Base-by-base conservation (phyloP, 495 filamentous ascomycete species). In the Annulohypoxylon nitens region DNA sequence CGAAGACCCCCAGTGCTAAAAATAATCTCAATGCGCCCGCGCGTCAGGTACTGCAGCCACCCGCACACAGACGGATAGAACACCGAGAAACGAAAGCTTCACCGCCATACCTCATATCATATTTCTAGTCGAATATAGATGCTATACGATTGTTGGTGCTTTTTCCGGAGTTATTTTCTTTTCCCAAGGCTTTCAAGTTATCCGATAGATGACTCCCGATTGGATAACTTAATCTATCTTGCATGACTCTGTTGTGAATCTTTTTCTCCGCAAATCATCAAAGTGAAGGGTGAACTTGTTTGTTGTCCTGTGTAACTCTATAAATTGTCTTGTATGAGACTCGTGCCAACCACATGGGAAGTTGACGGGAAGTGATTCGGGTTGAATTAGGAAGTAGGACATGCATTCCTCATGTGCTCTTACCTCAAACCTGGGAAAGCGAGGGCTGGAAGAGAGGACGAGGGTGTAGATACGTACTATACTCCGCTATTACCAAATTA, bases 291-390 rank as follows among this genome's bases (percentile, higher is more conserved):
- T 23, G 34, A 18, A 10, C 12, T 61, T 61, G 57, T 62, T 55
- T 63, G 58, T 64, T 61, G 10, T 45, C 33, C 54, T 57, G 20
- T 63, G 66, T 64, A 64, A 23, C 1, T 39, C 6, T 63, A 37
- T 50, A 47, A 26, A 10, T 34, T 72, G 63, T 63, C 63, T 72
- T 67, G 62, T 14, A 20, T 43, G 45, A 73, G 47, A 55, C 60
- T 73, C 64, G 70, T 73, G 70, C 14, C 30, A 30, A 45, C 64
- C 70, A 73, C 70, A 73, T 68, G 70, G 62, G 18, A 39, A 51
- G 51, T 67, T 36, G 18, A n/a, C n/a, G n/a, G n/a, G n/a, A n/a
- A n/a, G n/a, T n/a, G n/a, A 39, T 23, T 20, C 26, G n/a, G 8
- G 51, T 67, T 36, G 36, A 39, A 39, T 20, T 37, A 10, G 8